A percentile compares a stretch with the other conserved stretches of the same genome.
Evolutionary conservation across 805 yeast genomes (phyloP).

Genomic region (Yamadazyma olivae): DNA sequence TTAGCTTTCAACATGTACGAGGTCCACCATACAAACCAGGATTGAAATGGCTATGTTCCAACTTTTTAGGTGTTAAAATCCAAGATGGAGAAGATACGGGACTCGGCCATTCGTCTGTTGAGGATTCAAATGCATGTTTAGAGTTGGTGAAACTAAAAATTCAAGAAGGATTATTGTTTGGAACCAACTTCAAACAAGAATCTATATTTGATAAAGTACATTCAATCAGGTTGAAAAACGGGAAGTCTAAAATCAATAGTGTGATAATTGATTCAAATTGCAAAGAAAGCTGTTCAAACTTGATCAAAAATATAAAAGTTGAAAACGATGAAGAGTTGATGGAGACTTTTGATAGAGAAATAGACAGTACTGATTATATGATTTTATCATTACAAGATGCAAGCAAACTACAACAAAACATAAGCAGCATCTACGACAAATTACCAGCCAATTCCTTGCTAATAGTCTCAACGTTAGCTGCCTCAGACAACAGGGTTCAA

Average conservation of each 20-base stretch:
- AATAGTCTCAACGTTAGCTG: neutral
- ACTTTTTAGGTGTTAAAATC: conserved; percentile 53
- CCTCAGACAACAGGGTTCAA: neutral
- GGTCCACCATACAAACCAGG: conserved; percentile 85
- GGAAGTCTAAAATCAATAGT: conserved; percentile 3
- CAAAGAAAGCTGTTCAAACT: neutral
- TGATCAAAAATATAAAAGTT: conserved; percentile 26
- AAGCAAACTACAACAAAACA: conserved; percentile 1
- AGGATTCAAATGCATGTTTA: conserved; percentile 79
- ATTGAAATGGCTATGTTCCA: conserved; percentile 63
- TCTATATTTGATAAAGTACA: conserved; percentile 22
- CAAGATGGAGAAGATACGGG: conserved; percentile 64
- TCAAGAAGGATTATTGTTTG: conserved; percentile 63
- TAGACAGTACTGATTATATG: conserved; percentile 42
- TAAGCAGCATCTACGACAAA: conserved; percentile 46
- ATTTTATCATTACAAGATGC: conserved; percentile 42
- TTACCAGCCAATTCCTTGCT: conserved; percentile 45
- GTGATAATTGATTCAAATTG: conserved; percentile 8
- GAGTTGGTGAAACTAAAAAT: conserved; percentile 72
- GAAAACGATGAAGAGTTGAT: conserved; percentile 60
- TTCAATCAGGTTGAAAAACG: neutral
- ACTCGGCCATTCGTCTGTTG: conserved; percentile 72
- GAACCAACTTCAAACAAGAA: conserved; percentile 34
- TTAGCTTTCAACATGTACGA: conserved; percentile 71
- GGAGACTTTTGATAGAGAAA: conserved; percentile 33